These are phyloP conservation scores for Symbiotaphrina buchneri DNA, from an alignment of 495 filamentous ascomycete genomes.

Conservation along the genomic window DNA sequence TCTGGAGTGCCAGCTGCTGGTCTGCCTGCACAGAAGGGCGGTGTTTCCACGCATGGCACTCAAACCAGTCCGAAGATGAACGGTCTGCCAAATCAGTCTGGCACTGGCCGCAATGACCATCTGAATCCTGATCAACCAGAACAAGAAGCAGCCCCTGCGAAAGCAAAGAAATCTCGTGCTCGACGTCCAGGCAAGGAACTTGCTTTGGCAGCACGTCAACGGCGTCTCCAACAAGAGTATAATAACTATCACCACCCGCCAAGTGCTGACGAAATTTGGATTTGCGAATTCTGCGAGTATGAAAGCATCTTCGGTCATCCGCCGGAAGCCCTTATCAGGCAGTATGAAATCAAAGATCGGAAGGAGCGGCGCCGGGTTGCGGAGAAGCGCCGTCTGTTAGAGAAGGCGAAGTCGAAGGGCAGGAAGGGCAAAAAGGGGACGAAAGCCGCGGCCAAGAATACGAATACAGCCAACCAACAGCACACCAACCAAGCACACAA, in stretches of 20 bases:
- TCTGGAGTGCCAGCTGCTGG: conserved; percentile 4
- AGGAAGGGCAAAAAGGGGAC: conserved; percentile 57
- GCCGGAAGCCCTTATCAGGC: conserved; percentile 64
- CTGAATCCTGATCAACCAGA: conserved; percentile 13
- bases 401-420: conserved; percentile 90
- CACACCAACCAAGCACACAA: conserved; percentile 16
- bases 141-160: conserved; percentile 3
- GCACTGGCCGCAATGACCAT: conserved; percentile 8
- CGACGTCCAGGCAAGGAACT: conserved; percentile 34
- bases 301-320: conserved; percentile 67
- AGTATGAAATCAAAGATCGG: conserved; percentile 88
- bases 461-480: conserved; percentile 10
- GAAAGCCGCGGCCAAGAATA: conserved; percentile 33
- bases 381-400: conserved; percentile 64
- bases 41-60: conserved; percentile 31
- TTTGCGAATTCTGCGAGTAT: conserved; percentile 86
- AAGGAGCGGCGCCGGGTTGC: conserved; percentile 59
- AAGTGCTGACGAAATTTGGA: conserved; percentile 60
- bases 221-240: conserved; percentile 46
- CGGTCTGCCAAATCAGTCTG: conserved; percentile 14
- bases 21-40: conserved; percentile 9
- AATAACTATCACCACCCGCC: conserved; percentile 50
- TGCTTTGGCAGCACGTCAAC: conserved; percentile 37
- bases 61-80: conserved; percentile 35
- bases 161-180: conserved; percentile 26